phyloP scores from a whole-genome alignment of 805 yeast genomes.

The Candida pseudofarinosa region DNA sequence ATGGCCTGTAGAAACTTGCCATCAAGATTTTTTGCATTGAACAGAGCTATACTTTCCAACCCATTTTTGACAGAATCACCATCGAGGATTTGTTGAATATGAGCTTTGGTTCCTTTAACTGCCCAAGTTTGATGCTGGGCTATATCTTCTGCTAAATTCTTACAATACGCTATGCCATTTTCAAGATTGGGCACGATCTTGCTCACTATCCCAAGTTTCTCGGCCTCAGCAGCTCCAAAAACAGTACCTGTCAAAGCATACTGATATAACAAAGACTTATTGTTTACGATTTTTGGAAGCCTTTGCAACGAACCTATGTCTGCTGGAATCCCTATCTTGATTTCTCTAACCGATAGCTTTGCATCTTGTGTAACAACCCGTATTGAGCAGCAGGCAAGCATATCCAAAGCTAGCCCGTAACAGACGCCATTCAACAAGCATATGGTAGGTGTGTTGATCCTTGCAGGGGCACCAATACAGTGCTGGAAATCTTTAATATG shows the following conservation, averaged over 20 bases:
- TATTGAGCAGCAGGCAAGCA: conserved; percentile 54
- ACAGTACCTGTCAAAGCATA: conserved; percentile 58
- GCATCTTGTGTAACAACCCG: conserved; percentile 53
- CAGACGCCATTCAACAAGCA: conserved; percentile 61
- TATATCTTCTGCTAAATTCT: conserved; percentile 46
- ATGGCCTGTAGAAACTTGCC: conserved; percentile 6
- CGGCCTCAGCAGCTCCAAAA: conserved; percentile 55
- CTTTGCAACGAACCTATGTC: conserved; percentile 78
- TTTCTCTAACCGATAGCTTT: conserved; percentile 59
- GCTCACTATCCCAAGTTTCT: conserved; percentile 51
- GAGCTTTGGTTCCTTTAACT: conserved; percentile 57
- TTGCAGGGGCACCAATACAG: conserved; percentile 45
- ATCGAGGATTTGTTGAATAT: conserved; percentile 40
- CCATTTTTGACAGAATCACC: conserved; percentile 44
- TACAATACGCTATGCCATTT: conserved; percentile 47
- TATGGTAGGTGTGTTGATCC: conserved; percentile 58
- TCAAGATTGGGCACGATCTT: conserved; percentile 42
- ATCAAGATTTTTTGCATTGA: conserved; percentile 39
- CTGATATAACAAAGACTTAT: conserved; percentile 55
- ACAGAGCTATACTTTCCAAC: conserved; percentile 48
- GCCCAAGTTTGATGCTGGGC: conserved; percentile 52
- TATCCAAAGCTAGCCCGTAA: conserved; percentile 67
- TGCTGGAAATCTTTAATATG: conserved; percentile 57
- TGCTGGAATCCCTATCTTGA: conserved; percentile 70
- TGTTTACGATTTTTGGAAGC: conserved; percentile 49